A percentile compares a stretch with the other conserved stretches of the same genome.
phyloP scores from a whole-genome alignment of 2,329 filamentous ascomycete genomes.

The Chrysoporthe puriensis region DNA sequence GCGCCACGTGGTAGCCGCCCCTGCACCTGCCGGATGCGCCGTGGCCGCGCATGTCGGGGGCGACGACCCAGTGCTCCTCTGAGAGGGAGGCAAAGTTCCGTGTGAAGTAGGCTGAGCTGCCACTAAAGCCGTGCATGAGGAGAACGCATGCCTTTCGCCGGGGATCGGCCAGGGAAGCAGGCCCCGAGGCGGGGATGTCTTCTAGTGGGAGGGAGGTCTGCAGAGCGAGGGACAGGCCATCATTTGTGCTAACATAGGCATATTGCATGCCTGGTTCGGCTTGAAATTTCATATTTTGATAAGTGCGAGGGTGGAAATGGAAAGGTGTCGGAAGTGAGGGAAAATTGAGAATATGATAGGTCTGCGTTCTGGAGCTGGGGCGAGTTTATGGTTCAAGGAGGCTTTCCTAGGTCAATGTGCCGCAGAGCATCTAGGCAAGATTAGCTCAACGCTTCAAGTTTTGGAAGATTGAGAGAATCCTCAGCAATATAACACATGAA shows the following conservation, averaged over 20 bases:
- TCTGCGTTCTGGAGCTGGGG: too few species aligned
- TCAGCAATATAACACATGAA: neutral
- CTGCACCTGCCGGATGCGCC: conserved; percentile 38
- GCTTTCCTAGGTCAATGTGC: neutral
- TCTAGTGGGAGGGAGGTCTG: conserved; percentile 40
- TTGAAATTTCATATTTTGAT: conserved; percentile 17
- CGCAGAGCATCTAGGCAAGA: neutral
- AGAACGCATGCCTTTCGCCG: conserved; percentile 37
- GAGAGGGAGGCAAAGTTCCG: conserved; percentile 39
- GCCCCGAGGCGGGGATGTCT: conserved; percentile 13
- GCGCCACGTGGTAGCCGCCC: conserved; percentile 46
- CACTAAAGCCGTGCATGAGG: conserved; percentile 47
- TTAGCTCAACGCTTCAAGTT: neutral
- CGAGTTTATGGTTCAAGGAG: neutral
- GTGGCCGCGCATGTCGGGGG: conserved; percentile 46
- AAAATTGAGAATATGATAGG: neutral
- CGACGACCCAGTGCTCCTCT: conserved; percentile 41
- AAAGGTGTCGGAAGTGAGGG: neutral
- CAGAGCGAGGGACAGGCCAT: conserved; percentile 41
- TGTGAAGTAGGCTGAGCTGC: conserved; percentile 44
- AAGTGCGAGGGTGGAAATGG: neutral
- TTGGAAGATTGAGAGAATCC: neutral
- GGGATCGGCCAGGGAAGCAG: conserved; percentile 23
- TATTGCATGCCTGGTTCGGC: conserved; percentile 37
- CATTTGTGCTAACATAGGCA: conserved; percentile 36